Evolutionary conservation across 768 basidiomycete genomes (phyloP).

Genomic region (Rhizopogon vesiculosus): DNA sequence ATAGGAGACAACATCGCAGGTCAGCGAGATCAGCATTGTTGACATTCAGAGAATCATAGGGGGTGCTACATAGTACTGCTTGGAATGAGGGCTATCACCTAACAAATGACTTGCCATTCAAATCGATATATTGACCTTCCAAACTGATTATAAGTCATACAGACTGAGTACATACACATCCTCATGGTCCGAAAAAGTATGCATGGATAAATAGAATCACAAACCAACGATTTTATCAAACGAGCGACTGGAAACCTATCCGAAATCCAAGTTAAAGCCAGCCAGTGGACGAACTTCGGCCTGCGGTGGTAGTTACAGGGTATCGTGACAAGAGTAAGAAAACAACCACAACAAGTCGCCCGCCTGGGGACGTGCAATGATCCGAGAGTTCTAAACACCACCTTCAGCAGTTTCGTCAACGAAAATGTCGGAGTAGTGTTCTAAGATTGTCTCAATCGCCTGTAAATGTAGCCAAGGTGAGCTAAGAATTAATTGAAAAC

Average conservation of each 20-base stretch:
- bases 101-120: not conserved
- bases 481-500: not conserved
- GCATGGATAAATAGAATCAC: conserved; percentile 16
- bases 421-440: conserved; percentile 95
- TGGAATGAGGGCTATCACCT: too few relatives aligned
- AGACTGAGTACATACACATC: conserved; percentile 16
- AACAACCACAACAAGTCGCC: conserved; percentile 9
- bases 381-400: conserved; percentile 14
- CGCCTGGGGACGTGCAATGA: not conserved
- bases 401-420: conserved; percentile 76
- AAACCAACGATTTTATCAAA: conserved; percentile 2
- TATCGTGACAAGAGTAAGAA: conserved; percentile 22
- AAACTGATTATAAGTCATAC: conserved; percentile 1
- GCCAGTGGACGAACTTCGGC: not conserved
- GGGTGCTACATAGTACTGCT: too few relatives aligned
- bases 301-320: conserved; percentile 9
- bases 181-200: conserved; percentile 8
- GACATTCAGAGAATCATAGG: too few relatives aligned
- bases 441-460: conserved; percentile 94
- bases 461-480: conserved; percentile 21
- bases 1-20: too few relatives aligned
- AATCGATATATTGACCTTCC: not conserved
- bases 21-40: too few relatives aligned
- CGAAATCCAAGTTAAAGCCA: not conserved
- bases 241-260: not conserved